phyloP scores from a whole-genome alignment of 2,329 filamentous ascomycete genomes.

The Cercospora citrullina region DNA sequence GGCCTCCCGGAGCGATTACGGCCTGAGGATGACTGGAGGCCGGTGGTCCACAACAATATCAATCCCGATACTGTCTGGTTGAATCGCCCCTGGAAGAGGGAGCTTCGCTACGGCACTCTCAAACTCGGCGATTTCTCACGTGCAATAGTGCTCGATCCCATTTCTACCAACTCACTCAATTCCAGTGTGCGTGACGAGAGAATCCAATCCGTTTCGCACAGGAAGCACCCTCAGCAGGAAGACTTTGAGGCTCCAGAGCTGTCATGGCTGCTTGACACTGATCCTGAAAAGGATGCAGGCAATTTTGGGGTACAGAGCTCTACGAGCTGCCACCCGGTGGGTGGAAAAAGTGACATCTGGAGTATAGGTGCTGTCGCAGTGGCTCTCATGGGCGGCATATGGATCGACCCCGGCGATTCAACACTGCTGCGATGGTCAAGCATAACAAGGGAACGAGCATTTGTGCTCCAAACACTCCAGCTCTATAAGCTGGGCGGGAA shows the following conservation, averaged over 20 bases:
- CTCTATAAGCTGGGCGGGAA: constrained; percentile 8
- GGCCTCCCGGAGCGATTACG: background rate
- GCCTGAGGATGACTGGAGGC: constrained; percentile 3
- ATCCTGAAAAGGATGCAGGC: background rate
- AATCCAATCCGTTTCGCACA: background rate
- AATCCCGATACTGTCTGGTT: constrained; percentile 39
- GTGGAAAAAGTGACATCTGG: constrained; percentile 18
- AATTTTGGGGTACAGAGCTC: background rate
- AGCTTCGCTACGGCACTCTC: constrained; percentile 9
- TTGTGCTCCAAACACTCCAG: constrained; percentile 10
- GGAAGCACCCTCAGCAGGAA: constrained; percentile 1
- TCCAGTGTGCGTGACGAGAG: background rate
- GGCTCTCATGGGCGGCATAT: constrained; percentile 22
- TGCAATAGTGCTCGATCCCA: constrained; percentile 6
- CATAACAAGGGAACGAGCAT: constrained; percentile 2
- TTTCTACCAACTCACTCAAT: background rate
- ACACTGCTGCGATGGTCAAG: background rate
- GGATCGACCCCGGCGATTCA: background rate
- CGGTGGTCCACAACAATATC: constrained; percentile 42
- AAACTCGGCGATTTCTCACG: constrained; percentile 21
- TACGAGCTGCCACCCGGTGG: background rate
- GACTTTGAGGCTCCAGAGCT: constrained; percentile 17
- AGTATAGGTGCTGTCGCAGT: constrained; percentile 20
- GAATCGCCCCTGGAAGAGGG: background rate
- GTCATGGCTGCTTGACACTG: constrained; percentile 8